Base-by-base conservation (phyloP, 2,329 filamentous ascomycete genomes). In the Sphaerulina populicola region DNA sequence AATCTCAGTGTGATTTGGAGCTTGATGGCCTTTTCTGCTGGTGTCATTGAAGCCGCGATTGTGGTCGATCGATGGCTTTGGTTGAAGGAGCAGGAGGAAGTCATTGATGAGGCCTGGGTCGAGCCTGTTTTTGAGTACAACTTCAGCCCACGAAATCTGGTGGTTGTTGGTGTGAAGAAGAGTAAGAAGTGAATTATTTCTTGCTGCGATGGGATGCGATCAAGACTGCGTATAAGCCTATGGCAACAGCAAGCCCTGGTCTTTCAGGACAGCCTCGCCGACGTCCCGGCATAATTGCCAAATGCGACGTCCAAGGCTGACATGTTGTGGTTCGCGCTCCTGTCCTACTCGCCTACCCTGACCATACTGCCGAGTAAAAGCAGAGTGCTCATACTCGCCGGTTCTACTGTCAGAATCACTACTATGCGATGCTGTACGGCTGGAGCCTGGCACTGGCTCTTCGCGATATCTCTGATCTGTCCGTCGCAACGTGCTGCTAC, bases 21-120 rank as follows among this genome's bases (percentile, higher is more conserved):
- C 60, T 68, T 98, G 62, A 98, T 98, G 91, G 90, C 93, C 1
- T 96, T 95, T 63, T 94, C 88, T 67, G 90, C 91, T 2, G 81
- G 81, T 15, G 85, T 95, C 3, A 83, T 94, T 2, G 93, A 98
- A 73, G 88, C 88, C 30, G 74, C 94, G 53, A 91, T 98, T 62
- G 88, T 94, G 46, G 81, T 85, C 41, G 93, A 98, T 73, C 78
- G 93, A 41, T 98, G 88, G 86, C 72, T 86, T 55, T 98, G 84
- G 71, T 72, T 98, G 59, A 78, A 75, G 52, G 91, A 98, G 71
- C 86, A 94, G 60, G 63, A 72, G 44, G 78, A 84, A 38, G 72
- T 83, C 23, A 27, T 27, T 6, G 82, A 78, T 57, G 78, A 85
- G 57, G 85, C 83, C 53, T 98, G 93, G 93, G 90, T 95, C 4